Conservation (phyloP, 2,329 filamentous ascomycete species). For the Aureobasidium sp. region DNA sequence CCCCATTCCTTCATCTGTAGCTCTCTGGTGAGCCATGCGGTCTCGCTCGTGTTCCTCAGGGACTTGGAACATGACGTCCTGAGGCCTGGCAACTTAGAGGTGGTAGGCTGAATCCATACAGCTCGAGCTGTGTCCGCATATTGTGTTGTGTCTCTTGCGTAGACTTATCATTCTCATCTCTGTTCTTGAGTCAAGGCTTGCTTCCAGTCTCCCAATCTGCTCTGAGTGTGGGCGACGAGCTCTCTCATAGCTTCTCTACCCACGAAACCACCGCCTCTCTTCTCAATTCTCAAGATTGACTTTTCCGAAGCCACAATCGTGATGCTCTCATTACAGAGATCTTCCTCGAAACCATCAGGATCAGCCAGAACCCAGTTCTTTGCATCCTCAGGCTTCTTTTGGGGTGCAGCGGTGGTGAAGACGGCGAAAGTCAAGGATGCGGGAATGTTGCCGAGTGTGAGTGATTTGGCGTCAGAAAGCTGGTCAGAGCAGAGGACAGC, state of each 20-base stretch:
- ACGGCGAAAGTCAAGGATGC: slow-evolving; percentile 71
- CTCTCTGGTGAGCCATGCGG: too few species aligned
- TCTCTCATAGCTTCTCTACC: slow-evolving; percentile 54
- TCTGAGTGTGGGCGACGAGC: slow-evolving; percentile 48
- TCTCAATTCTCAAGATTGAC: slow-evolving; percentile 64
- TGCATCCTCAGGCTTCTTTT: slow-evolving; percentile 35
- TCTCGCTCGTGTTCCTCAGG: too few species aligned
- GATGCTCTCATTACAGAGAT: slow-evolving; percentile 71
- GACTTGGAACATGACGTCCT: too few species aligned
- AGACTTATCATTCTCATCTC: neutral
- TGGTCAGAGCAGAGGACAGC: slow-evolving; percentile 64
- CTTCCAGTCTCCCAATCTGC: slow-evolving; percentile 54
- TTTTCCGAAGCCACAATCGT: slow-evolving; percentile 64
- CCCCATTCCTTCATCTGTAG: too few species aligned
- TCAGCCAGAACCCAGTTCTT: slow-evolving; percentile 69
- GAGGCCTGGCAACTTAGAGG: neutral
- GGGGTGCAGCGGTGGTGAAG: slow-evolving; percentile 51
- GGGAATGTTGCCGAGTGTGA: slow-evolving; percentile 59
- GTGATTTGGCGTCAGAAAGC: slow-evolving; percentile 42
- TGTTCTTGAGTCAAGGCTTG: slow-evolving; percentile 12
- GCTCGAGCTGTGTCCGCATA: neutral
- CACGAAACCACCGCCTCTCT: slow-evolving; percentile 67
- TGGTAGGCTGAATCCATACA: neutral
- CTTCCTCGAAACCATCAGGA: slow-evolving; percentile 84
- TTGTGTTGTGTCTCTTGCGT: neutral